phyloP scores from a whole-genome alignment of 2,329 filamentous ascomycete species.

The Neurospora sp. region DNA sequence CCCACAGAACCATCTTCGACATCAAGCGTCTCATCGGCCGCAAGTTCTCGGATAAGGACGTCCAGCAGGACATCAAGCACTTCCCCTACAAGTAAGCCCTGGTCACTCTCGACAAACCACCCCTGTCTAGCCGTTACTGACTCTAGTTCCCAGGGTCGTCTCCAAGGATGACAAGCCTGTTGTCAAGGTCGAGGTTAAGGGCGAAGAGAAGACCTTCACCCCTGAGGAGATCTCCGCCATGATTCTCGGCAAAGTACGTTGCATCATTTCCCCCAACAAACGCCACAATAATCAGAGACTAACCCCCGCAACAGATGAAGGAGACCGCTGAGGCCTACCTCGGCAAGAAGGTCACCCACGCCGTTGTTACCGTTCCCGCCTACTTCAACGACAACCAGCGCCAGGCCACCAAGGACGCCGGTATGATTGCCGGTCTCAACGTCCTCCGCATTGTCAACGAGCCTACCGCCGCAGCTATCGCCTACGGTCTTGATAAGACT shows the following conservation, averaged over 20 bases:
- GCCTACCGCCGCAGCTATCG: slow-evolving; percentile 89
- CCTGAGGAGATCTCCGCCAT: slow-evolving; percentile 53
- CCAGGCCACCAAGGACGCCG: slow-evolving; percentile 93
- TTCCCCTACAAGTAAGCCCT: slow-evolving; percentile 69
- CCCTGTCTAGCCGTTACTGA: slow-evolving; percentile 1
- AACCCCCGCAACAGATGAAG: slow-evolving; percentile 53
- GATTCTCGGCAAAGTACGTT: slow-evolving; percentile 51
- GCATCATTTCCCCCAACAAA: not conserved
- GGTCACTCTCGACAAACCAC: no score
- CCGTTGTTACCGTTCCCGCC: slow-evolving; percentile 87
- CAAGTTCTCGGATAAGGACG: slow-evolving; percentile 74
- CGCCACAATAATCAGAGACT: slow-evolving; percentile 48
- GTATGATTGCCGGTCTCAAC: slow-evolving; percentile 83
- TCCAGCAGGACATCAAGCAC: slow-evolving; percentile 93
- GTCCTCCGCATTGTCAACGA: slow-evolving; percentile 96
- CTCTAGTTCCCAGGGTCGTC: slow-evolving; percentile 43
- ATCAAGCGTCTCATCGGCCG: slow-evolving; percentile 83
- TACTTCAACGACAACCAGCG: slow-evolving; percentile 99
- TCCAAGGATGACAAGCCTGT: slow-evolving; percentile 84
- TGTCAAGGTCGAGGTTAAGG: slow-evolving; percentile 59
- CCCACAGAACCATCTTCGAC: slow-evolving; percentile 65
- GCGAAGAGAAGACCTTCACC: slow-evolving; percentile 46
- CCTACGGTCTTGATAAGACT: slow-evolving; percentile 85
- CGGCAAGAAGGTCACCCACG: slow-evolving; percentile 74
- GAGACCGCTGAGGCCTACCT: slow-evolving; percentile 63